These are phyloP conservation scores for Debaryomyces castellii DNA, from an alignment of 805 yeast genomes.

Conservation along the genomic window DNA sequence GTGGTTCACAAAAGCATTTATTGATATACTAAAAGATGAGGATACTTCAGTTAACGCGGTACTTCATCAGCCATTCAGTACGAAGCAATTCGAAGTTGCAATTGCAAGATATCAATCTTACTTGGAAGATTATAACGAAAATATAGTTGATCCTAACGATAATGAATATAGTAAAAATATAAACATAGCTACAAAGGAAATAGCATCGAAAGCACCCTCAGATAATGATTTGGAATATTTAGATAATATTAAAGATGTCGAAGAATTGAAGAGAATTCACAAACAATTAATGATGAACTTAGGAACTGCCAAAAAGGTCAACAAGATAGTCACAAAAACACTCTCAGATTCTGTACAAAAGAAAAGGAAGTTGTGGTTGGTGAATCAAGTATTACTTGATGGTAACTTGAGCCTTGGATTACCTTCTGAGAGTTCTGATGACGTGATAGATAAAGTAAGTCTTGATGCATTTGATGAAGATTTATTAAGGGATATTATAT, in stretches of 20 bases:
- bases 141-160: slow-evolving; percentile 7
- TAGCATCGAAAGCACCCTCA: neutral
- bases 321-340: slow-evolving; percentile 32
- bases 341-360: slow-evolving; percentile 23
- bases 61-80: slow-evolving; percentile 27
- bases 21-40: slow-evolving; percentile 21
- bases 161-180: neutral
- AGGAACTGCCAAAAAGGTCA: slow-evolving; percentile 38
- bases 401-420: slow-evolving; percentile 40
- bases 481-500: slow-evolving; percentile 5
- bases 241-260: slow-evolving; percentile 14
- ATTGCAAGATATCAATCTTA: slow-evolving; percentile 27
- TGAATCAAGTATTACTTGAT: slow-evolving; percentile 44
- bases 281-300: slow-evolving; percentile 29
- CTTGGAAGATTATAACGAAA: slow-evolving; percentile 12
- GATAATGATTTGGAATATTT: slow-evolving; percentile 14
- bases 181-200: slow-evolving; percentile 4
- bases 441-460: slow-evolving; percentile 3
- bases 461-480: slow-evolving; percentile 12
- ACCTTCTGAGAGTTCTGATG: slow-evolving; percentile 14
- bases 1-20: slow-evolving; percentile 38
- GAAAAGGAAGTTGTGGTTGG: slow-evolving; percentile 38
- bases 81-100: slow-evolving; percentile 35
- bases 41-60: slow-evolving; percentile 15
- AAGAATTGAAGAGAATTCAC: slow-evolving; percentile 20